These are phyloP conservation scores for Pythium angustatum DNA, from an alignment of 352 stramenopile genomes.

Conservation along the genomic window DNA sequence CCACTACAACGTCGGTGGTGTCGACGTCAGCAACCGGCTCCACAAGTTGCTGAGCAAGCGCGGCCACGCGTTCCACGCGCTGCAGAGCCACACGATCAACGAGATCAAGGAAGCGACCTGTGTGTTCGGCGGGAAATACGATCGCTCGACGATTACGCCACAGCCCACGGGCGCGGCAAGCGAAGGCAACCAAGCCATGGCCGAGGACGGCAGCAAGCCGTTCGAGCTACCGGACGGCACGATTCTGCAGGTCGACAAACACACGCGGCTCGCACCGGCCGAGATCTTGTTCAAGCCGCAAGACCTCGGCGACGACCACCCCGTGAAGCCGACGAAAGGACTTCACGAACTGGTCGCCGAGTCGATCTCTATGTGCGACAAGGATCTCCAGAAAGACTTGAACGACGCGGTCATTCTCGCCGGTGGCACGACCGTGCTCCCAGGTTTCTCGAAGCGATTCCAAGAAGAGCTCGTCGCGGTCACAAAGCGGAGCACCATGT, in stretches of 20 bases:
- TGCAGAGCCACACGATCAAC: slow-evolving; percentile 74
- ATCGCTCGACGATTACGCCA: slow-evolving; percentile 25
- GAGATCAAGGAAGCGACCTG: slow-evolving; percentile 85
- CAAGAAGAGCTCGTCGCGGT: slow-evolving; percentile 57
- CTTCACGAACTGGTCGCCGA: slow-evolving; percentile 84
- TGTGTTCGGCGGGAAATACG: slow-evolving; percentile 35
- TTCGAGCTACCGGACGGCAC: slow-evolving; percentile 88
- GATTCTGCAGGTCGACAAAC: slow-evolving; percentile 76
- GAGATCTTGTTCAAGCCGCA: slow-evolving; percentile 86
- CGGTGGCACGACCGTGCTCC: slow-evolving; percentile 84
- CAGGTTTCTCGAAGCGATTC: slow-evolving; percentile 80
- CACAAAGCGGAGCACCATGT: slow-evolving; percentile 37
- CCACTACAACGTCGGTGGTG: slow-evolving; percentile 62
- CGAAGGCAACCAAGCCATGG: slow-evolving; percentile 25
- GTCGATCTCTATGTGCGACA: slow-evolving; percentile 88
- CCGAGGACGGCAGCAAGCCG: slow-evolving; percentile 48
- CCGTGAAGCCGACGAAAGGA: slow-evolving; percentile 50
- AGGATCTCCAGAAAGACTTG: slow-evolving; percentile 82
- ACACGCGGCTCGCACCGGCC: slow-evolving; percentile 65
- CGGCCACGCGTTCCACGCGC: slow-evolving; percentile 67
- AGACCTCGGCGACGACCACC: slow-evolving; percentile 93
- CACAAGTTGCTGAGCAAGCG: slow-evolving; percentile 69
- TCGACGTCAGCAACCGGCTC: slow-evolving; percentile 77
- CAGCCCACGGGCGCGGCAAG: slow-evolving; percentile 27
- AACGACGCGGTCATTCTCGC: slow-evolving; percentile 75